A percentile compares a stretch with the other conserved stretches of the same genome.
These are phyloP conservation scores for Leccinum ambiguum DNA, from an alignment of 1,284 basidiomycete genomes.

Conservation along the genomic window DNA sequence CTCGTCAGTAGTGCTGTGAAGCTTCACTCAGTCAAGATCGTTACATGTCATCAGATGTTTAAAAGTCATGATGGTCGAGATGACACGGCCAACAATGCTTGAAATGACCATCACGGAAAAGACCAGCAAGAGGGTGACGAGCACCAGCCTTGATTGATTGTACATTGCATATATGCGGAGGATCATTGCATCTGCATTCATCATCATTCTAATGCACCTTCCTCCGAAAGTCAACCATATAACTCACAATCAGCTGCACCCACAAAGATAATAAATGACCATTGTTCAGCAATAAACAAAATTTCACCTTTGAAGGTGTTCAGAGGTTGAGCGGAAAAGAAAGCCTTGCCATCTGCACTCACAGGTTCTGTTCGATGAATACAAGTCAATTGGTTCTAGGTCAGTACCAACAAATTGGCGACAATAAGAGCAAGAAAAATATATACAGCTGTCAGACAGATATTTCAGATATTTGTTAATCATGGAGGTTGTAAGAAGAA, in stretches of 20 bases:
- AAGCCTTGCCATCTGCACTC: too few relatives aligned
- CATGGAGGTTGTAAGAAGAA: too few relatives aligned
- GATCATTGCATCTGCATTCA: not conserved
- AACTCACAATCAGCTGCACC: constrained; percentile 2
- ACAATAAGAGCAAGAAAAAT: too few relatives aligned
- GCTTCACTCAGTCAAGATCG: not conserved
- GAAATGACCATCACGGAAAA: not conserved
- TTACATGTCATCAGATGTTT: not conserved
- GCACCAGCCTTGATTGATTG: not conserved
- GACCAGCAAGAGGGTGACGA: not conserved
- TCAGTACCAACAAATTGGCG: too few relatives aligned
- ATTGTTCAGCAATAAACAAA: too few relatives aligned
- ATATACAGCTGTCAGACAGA: too few relatives aligned
- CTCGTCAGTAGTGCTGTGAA: not conserved
- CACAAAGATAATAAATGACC: too few relatives aligned
- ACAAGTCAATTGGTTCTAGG: too few relatives aligned
- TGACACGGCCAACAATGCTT: not conserved
- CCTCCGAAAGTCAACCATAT: not conserved
- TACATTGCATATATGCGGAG: not conserved
- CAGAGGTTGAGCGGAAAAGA: too few relatives aligned
- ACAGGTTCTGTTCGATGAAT: too few relatives aligned
- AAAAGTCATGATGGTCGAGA: not conserved
- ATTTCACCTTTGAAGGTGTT: too few relatives aligned
- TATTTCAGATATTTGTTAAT: too few relatives aligned
- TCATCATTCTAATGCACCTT: not conserved